Conservation (phyloP, 768 basidiomycete genomes). For the Podaxis carcinomalis region DNA sequence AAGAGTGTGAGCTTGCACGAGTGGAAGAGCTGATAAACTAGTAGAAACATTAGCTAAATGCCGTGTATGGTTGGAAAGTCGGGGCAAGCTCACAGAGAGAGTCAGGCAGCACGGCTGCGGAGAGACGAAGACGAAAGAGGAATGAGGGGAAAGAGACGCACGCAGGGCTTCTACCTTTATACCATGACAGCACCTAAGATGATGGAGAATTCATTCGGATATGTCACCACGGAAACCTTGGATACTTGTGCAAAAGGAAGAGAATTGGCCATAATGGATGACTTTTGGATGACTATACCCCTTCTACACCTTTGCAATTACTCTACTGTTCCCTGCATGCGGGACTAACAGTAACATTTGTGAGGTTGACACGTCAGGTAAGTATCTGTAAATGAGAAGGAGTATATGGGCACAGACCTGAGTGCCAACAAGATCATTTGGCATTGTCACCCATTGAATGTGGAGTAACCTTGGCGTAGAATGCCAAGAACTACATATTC, state of each 20-base stretch:
- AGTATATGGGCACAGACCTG: neutral
- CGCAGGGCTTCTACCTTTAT: conserved; percentile 14
- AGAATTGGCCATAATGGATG: neutral
- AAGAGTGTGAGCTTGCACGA: conserved; percentile 28
- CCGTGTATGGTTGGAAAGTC: neutral
- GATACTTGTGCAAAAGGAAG: neutral
- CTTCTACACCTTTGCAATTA: neutral
- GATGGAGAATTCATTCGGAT: neutral
- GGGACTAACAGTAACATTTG: neutral
- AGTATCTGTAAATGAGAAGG: neutral
- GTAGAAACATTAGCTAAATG: neutral
- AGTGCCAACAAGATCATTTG: neutral
- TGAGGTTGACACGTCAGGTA: neutral
- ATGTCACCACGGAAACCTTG: conserved; percentile 22
- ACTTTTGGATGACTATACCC: neutral
- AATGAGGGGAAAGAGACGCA: conserved; percentile 19
- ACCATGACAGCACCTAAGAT: conserved; percentile 6
- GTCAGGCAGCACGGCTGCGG: conserved; percentile 56
- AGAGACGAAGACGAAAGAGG: conserved; percentile 23
- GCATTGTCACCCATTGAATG: neutral
- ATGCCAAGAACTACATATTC: neutral
- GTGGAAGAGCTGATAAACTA: conserved; percentile 24
- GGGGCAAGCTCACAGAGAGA: conserved; percentile 21
- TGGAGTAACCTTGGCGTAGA: neutral
- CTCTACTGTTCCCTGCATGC: neutral